These are phyloP conservation scores for Curvularia spicifera DNA, from an alignment of 2,329 filamentous ascomycete genomes.

Conservation along the genomic window DNA sequence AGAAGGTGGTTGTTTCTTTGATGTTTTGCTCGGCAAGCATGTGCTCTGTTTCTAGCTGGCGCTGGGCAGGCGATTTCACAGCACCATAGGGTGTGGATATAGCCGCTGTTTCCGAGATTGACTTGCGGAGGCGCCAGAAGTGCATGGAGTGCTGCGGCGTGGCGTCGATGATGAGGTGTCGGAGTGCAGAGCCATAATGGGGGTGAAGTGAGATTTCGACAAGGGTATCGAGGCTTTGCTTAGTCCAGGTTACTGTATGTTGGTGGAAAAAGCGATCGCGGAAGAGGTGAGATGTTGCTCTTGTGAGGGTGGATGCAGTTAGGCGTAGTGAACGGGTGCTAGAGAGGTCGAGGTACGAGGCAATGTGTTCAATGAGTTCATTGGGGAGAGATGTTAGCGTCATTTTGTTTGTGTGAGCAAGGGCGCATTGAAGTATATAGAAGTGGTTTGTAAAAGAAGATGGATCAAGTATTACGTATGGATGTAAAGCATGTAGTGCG, in stretches of 20 bases:
- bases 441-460: too few relatives aligned
- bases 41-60: slow-evolving; percentile 12
- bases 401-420: slow-evolving; percentile 6
- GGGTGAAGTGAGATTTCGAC: slow-evolving; percentile 24
- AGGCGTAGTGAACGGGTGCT: slow-evolving; percentile 31
- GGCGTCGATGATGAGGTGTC: slow-evolving; percentile 34
- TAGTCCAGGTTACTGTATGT: slow-evolving; percentile 27
- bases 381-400: slow-evolving; percentile 28
- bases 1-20: slow-evolving; percentile 24
- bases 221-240: slow-evolving; percentile 21
- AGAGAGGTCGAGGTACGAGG: slow-evolving; percentile 25
- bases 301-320: slow-evolving; percentile 21
- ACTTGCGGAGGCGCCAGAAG: slow-evolving; percentile 30
- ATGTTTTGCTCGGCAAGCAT: slow-evolving; percentile 10
- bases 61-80: neutral
- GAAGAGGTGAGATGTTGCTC: slow-evolving; percentile 28
- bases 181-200: slow-evolving; percentile 25
- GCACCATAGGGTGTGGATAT: slow-evolving; percentile 6
- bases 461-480: neutral
- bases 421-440: neutral
- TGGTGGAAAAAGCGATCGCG: slow-evolving; percentile 32
- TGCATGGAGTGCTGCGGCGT: slow-evolving; percentile 34
- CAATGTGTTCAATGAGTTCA: slow-evolving; percentile 33
- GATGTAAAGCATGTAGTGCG: neutral
- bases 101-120: slow-evolving; percentile 13